phyloP scores from a whole-genome alignment of 306 rosid genomes.

The Acacia crassicarpa region DNA sequence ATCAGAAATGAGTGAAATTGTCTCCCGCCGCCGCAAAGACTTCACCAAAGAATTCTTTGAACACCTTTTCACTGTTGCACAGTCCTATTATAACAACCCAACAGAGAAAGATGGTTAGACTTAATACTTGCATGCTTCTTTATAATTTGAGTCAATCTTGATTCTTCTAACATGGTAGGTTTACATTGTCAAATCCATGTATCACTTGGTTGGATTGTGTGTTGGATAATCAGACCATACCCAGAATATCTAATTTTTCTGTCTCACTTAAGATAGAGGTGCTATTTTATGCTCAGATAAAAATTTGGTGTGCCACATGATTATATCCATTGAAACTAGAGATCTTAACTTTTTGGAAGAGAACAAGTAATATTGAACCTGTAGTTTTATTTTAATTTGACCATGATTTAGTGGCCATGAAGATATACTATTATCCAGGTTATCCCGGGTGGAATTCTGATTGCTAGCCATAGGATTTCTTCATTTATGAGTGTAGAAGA shows the following conservation, averaged over 20 bases:
- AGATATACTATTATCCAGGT: background rate
- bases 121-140: slow-evolving; percentile 21
- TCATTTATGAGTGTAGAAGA: background rate
- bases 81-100: slow-evolving; percentile 61
- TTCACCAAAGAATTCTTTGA: slow-evolving; percentile 87
- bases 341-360: slow-evolving; percentile 13
- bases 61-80: slow-evolving; percentile 74
- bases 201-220: slow-evolving; percentile 22
- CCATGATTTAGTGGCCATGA: background rate
- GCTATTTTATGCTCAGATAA: background rate
- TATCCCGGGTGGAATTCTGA: slow-evolving; percentile 9
- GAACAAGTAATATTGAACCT: background rate
- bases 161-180: background rate
- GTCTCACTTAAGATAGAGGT: background rate
- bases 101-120: slow-evolving; percentile 67
- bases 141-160: background rate
- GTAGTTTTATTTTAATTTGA: background rate
- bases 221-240: slow-evolving; percentile 7
- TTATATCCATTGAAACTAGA: slow-evolving; percentile 6
- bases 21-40: slow-evolving; percentile 84
- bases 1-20: slow-evolving; percentile 59
- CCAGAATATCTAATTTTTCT: background rate
- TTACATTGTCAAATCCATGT: slow-evolving; percentile 10
- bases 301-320: slow-evolving; percentile 7
- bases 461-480: slow-evolving; percentile 9